Evolutionary conservation across 2,329 filamentous ascomycete species (phyloP).

Genomic region (Ceratocystis destructans): DNA sequence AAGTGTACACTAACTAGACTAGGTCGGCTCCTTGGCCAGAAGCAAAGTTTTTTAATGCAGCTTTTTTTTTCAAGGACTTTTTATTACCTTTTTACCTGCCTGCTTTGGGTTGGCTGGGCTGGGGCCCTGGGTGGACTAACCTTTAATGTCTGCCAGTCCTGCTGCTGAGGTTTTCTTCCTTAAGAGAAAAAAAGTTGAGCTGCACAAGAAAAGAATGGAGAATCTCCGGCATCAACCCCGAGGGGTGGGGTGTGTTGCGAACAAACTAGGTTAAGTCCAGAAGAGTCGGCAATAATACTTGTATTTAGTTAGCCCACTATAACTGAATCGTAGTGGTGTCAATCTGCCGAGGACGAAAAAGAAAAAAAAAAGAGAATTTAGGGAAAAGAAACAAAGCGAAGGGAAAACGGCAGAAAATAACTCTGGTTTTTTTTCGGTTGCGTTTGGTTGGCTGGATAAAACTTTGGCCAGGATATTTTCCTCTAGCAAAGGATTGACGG

Average conservation of each 20-base stretch:
- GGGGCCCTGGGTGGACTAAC: background rate
- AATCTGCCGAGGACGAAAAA: slow-evolving; percentile 1
- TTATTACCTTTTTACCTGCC: background rate
- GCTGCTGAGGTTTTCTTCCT: background rate
- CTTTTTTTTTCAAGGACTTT: slow-evolving; percentile 5
- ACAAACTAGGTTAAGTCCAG: slow-evolving; percentile 1
- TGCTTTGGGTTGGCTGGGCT: slow-evolving; percentile 5
- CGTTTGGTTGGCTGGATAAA: slow-evolving; percentile 6
- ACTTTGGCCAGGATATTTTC: background rate
- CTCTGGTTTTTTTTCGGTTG: background rate
- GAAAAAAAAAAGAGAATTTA: background rate
- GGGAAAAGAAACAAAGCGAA: background rate
- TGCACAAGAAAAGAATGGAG: slow-evolving; percentile 7
- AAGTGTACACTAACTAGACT: slow-evolving; percentile 6
- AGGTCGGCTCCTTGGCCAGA: background rate
- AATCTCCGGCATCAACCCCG: slow-evolving; percentile 3
- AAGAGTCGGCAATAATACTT: slow-evolving; percentile 4
- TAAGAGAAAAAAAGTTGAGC: slow-evolving; percentile 3
- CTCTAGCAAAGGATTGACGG: background rate
- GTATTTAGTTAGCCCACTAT: background rate
- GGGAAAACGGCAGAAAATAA: background rate
- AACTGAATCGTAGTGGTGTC: slow-evolving; percentile 3
- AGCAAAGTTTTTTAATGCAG: slow-evolving; percentile 11
- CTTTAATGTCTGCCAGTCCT: background rate
- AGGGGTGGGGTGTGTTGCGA: slow-evolving; percentile 1